phyloP scores from a whole-genome alignment of 2,329 filamentous ascomycete genomes.

The Thielaviopsis euricoi region DNA sequence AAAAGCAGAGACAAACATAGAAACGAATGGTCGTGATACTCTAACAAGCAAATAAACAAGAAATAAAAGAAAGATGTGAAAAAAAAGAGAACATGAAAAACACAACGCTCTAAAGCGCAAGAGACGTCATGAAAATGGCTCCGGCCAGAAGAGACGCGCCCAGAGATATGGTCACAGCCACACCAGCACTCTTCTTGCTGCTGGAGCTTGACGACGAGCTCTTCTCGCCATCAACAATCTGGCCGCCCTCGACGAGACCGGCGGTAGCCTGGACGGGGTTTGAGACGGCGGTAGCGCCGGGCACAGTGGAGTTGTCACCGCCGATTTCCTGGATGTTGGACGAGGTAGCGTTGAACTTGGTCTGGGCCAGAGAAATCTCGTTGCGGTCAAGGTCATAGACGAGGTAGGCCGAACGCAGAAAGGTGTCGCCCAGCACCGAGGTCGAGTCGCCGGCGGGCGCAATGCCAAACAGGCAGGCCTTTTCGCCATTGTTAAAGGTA shows the following conservation, averaged over 20 bases:
- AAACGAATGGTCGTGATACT: background rate
- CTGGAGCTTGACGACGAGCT: background rate
- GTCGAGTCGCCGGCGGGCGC: slow-evolving; percentile 36
- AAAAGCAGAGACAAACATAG: no score
- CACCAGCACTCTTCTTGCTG: background rate
- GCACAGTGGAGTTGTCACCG: slow-evolving; percentile 30
- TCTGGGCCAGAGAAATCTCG: slow-evolving; percentile 53
- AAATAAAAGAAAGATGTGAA: background rate
- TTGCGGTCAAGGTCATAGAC: slow-evolving; percentile 61
- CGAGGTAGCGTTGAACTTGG: slow-evolving; percentile 36
- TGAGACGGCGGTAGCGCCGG: slow-evolving; percentile 33
- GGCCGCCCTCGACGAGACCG: slow-evolving; percentile 19
- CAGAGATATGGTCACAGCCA: slow-evolving; percentile 10
- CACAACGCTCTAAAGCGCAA: background rate
- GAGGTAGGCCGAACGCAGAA: slow-evolving; percentile 57
- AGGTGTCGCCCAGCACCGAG: slow-evolving; percentile 57
- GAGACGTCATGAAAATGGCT: background rate
- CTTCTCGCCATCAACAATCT: background rate
- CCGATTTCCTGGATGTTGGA: slow-evolving; percentile 38
- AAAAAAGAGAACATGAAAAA: background rate
- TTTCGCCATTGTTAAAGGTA: slow-evolving; percentile 33
- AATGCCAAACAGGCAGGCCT: slow-evolving; percentile 52
- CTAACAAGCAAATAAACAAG: background rate
- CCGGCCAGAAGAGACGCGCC: background rate
- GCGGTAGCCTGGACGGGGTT: slow-evolving; percentile 33